phyloP scores from a whole-genome alignment of 2,329 filamentous ascomycete genomes.

The Cladosporium velox region DNA sequence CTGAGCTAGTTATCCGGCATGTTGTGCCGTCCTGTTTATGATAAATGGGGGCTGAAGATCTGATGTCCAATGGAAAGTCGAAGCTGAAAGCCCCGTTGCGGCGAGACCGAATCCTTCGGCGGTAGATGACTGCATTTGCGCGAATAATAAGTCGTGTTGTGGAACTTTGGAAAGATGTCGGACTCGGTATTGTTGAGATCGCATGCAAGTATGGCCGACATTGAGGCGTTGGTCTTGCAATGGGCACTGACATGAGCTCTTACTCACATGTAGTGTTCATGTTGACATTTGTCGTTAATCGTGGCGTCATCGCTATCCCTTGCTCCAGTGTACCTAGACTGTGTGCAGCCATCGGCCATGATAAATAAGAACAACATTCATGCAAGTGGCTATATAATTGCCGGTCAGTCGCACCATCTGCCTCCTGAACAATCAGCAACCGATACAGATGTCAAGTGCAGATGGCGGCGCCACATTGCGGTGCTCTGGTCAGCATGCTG shows the following conservation, averaged over 20 bases:
- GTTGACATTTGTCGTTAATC: background rate
- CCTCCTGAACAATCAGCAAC: background rate
- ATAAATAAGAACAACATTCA: background rate
- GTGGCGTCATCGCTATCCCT: background rate
- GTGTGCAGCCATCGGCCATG: background rate
- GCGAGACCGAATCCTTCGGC: background rate
- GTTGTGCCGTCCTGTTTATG: background rate
- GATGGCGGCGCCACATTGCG: background rate
- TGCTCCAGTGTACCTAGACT: background rate
- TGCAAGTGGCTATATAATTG: background rate
- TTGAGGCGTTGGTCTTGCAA: background rate
- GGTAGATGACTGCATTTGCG: background rate
- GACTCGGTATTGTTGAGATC: background rate
- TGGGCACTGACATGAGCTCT: background rate
- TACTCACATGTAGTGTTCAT: background rate
- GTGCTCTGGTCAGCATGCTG: constrained; percentile 10
- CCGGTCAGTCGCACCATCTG: background rate
- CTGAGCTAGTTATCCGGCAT: background rate
- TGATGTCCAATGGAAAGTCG: background rate
- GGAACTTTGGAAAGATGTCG: background rate
- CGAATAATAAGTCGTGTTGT: background rate
- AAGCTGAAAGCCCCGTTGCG: background rate
- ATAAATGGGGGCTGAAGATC: background rate
- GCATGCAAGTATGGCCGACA: background rate
- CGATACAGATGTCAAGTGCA: background rate